Evolutionary conservation across 1,284 basidiomycete species (phyloP).

Genomic region (Porogramme epimiltina): DNA sequence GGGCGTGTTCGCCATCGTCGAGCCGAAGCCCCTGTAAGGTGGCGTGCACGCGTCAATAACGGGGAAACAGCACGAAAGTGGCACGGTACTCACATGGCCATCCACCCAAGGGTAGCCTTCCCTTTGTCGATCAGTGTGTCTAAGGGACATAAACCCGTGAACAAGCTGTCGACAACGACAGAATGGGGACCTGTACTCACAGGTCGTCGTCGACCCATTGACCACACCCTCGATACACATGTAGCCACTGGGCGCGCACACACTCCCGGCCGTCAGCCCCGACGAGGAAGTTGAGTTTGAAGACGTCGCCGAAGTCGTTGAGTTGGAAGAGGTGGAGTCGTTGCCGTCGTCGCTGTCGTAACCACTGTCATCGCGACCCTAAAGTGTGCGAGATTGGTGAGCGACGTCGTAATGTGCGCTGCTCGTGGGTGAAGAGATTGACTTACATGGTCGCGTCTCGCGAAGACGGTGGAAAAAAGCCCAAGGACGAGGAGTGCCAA

Average conservation of each 20-base stretch:
- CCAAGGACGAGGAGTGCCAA: conserved; percentile 13
- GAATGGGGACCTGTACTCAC: conserved; percentile 18
- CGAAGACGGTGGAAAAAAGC: conserved; percentile 15
- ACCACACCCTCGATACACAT: conserved; percentile 28
- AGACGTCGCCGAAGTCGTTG: conserved; percentile 3
- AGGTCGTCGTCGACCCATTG: conserved; percentile 25
- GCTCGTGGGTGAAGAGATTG: background rate
- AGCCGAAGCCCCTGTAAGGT: conserved; percentile 38
- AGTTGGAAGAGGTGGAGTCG: background rate
- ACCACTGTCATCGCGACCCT: too few species aligned
- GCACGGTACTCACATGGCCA: conserved; percentile 25
- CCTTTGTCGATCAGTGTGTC: conserved; percentile 26
- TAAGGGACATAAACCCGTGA: conserved; percentile 1
- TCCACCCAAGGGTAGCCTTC: conserved; percentile 24
- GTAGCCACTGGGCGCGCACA: conserved; percentile 10
- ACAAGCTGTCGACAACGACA: background rate
- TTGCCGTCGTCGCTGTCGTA: background rate
- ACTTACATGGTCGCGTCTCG: conserved; percentile 18
- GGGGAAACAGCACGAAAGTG: background rate
- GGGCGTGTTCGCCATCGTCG: conserved; percentile 37
- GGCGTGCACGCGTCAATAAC: too few species aligned
- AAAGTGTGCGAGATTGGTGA: too few species aligned
- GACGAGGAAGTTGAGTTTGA: conserved; percentile 11
- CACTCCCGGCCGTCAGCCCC: conserved; percentile 13
- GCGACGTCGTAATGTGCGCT: too few species aligned